Conservation (phyloP, 306 rosid species). For the Rubus parviflorus region DNA sequence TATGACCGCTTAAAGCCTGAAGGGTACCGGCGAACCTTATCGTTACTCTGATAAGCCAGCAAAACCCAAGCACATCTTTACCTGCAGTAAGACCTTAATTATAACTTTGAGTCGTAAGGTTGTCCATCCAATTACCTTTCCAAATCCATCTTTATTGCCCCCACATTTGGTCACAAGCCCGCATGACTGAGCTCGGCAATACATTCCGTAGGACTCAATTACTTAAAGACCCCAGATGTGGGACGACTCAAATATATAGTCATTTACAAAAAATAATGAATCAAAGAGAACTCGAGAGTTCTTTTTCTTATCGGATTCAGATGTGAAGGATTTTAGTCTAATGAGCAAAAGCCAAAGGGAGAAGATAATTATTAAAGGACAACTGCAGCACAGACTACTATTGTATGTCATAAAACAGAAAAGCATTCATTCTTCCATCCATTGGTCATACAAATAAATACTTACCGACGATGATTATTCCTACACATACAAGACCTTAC, state of each 20-base stretch:
- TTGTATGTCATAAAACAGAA: background rate
- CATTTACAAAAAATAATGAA: background rate
- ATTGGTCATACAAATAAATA: constrained; percentile 10
- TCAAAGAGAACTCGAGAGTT: background rate
- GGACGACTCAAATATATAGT: background rate
- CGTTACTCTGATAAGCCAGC: background rate
- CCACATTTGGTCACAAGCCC: background rate
- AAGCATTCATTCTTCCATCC: constrained; percentile 20
- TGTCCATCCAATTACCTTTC: background rate
- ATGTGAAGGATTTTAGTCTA: background rate
- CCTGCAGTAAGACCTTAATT: no score
- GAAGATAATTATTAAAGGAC: no score
- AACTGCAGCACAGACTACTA: background rate
- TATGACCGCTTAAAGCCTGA: no score
- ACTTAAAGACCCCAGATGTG: background rate
- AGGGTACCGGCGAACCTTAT: no score
- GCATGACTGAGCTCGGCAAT: background rate
- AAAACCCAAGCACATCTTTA: no score
- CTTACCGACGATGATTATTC: constrained; percentile 17
- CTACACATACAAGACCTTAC: constrained; percentile 28
- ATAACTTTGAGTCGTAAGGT: no score
- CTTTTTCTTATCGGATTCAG: background rate
- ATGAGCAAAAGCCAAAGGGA: background rate
- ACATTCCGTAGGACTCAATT: background rate
- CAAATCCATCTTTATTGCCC: background rate